These are phyloP conservation scores for Colletotrichum aenigma DNA, from an alignment of 2,329 filamentous ascomycete species.

Conservation along the genomic window DNA sequence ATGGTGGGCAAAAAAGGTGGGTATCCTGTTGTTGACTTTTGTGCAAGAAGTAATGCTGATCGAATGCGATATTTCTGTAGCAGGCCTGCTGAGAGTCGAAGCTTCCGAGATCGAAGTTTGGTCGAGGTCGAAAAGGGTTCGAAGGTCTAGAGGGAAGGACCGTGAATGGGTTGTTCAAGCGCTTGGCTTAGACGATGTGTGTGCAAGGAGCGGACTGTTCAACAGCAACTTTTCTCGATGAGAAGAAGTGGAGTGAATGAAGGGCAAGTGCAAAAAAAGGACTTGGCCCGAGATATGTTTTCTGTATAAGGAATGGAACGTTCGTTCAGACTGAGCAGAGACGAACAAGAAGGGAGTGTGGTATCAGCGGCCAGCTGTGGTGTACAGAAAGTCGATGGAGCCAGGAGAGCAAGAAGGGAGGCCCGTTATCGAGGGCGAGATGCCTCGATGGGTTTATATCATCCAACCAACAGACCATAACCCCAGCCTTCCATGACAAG, in stretches of 20 bases:
- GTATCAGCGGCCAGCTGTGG: constrained; percentile 14
- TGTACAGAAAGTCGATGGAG: constrained; percentile 15
- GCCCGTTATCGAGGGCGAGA: constrained; percentile 5
- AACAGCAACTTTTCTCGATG: constrained; percentile 11
- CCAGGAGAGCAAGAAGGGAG: background rate
- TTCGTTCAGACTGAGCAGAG: constrained; percentile 5
- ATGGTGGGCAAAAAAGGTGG: constrained; percentile 33
- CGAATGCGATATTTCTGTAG: background rate
- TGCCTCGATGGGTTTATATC: constrained; percentile 17
- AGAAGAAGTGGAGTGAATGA: constrained; percentile 2
- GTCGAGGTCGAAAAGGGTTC: background rate
- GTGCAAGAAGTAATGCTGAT: background rate
- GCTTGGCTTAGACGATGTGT: background rate
- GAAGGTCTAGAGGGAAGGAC: background rate
- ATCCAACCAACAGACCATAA: constrained; percentile 15
- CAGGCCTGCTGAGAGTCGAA: constrained; percentile 19
- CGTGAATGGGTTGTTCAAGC: constrained; percentile 10
- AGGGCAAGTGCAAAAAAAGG: background rate
- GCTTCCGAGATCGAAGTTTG: background rate
- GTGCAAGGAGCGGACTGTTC: constrained; percentile 19
- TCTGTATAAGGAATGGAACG: constrained; percentile 19
- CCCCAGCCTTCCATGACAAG: constrained; percentile 1
- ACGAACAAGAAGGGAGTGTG: constrained; percentile 18
- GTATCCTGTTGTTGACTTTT: constrained; percentile 1
- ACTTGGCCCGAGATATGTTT: background rate